Percentiles rank a stretch among this genome's conserved stretches.
Evolutionary conservation across 192 early-diverging fungal genomes (phyloP).

Genomic region (Coemansia erecta): DNA sequence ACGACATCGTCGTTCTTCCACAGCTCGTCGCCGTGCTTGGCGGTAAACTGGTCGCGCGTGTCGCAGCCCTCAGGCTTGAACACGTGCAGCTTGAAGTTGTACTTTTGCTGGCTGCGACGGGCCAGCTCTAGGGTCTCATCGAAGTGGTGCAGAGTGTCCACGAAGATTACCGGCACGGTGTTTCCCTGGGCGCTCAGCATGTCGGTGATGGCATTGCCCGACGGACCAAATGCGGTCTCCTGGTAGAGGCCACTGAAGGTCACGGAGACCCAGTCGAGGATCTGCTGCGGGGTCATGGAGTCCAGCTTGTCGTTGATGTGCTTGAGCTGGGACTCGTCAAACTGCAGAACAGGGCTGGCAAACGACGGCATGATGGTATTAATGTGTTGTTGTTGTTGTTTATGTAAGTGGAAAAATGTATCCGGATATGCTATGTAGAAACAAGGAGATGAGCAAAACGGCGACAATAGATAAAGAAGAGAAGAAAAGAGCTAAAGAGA

Average conservation of each 20-base stretch:
- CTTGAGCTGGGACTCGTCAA: conserved; percentile 57
- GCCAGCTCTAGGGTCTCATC: conserved; percentile 84
- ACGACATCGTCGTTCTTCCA: conserved; percentile 79
- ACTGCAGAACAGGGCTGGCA: conserved; percentile 34
- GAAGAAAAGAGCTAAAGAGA: too few species aligned
- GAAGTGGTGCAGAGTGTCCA: conserved; percentile 96
- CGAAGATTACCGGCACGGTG: conserved; percentile 74
- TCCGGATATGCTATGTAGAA: neutral
- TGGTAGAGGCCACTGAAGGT: conserved; percentile 81
- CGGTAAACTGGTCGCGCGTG: conserved; percentile 67
- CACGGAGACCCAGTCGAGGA: conserved; percentile 84
- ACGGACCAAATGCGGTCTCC: conserved; percentile 92
- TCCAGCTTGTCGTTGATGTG: conserved; percentile 74
- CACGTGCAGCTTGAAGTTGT: conserved; percentile 67
- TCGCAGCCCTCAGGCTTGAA: conserved; percentile 69
- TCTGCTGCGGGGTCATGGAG: conserved; percentile 68
- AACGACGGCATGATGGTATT: conserved; percentile 32
- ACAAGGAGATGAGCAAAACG: neutral
- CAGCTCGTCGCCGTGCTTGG: conserved; percentile 70
- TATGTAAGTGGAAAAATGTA: neutral
- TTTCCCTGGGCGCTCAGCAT: conserved; percentile 72
- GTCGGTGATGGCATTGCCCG: conserved; percentile 85
- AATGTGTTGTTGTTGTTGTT: neutral
- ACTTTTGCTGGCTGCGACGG: conserved; percentile 61
- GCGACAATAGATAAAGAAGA: too few species aligned